Conservation (phyloP, 176 grass and related monocot species). For the Lolium multiflorum region DNA sequence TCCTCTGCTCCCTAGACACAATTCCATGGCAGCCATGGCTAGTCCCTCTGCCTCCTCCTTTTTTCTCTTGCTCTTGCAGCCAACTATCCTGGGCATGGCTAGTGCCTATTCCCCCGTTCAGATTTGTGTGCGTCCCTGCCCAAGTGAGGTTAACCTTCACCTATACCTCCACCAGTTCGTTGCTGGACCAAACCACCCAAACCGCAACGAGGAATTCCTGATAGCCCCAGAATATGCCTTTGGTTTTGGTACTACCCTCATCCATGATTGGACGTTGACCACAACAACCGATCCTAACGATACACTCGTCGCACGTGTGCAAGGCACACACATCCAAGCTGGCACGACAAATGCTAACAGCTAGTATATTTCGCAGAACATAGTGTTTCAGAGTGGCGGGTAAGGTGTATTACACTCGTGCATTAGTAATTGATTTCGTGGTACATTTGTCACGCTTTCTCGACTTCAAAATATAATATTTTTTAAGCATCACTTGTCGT, state of each 20-base stretch:
- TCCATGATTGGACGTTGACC: not conserved
- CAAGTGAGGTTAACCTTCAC: not conserved
- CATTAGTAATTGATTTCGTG: not conserved
- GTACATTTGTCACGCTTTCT: not conserved
- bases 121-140: not conserved
- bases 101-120: too few species aligned
- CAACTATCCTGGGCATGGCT: not conserved
- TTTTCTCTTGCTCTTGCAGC: not conserved
- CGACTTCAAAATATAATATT: not conserved
- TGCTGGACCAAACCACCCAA: not conserved
- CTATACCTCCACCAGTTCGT: conserved; percentile 5
- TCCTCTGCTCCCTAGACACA: not conserved
- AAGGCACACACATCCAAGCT: conserved; percentile 16
- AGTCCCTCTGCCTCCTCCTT: not conserved
- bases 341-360: not conserved
- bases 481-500: not conserved
- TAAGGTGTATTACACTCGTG: not conserved
- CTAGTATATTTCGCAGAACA: conserved; percentile 17
- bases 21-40: not conserved
- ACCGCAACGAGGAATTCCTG: not conserved
- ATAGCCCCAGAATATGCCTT: not conserved
- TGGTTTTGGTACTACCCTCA: not conserved
- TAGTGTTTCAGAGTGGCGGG: not conserved
- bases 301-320: not conserved
- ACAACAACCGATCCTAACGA: not conserved